Conservation (phyloP, 345 rosid genomes). For the Clausena lansium region DNA sequence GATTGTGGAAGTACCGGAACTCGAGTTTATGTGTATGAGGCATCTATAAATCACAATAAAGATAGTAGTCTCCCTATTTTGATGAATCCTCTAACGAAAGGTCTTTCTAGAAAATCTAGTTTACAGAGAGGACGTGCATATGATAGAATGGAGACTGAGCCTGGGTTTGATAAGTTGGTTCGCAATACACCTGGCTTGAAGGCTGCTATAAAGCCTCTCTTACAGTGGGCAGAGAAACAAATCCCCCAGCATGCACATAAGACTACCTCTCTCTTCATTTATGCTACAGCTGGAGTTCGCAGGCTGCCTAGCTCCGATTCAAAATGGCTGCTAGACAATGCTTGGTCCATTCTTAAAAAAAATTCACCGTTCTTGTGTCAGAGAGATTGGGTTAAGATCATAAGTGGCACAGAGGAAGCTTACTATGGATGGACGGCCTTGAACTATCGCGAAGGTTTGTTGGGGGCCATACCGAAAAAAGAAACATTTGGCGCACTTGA, state of each 20-base stretch:
- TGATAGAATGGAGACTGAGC: slow-evolving; percentile 98
- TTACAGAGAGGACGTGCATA: slow-evolving; percentile 81
- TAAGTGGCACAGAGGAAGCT: slow-evolving; percentile 94
- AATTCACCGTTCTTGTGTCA: slow-evolving; percentile 65
- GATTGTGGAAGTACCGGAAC: slow-evolving; percentile 99
- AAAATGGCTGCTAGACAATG: slow-evolving; percentile 83
- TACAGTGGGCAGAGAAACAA: slow-evolving; percentile 89
- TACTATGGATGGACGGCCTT: slow-evolving; percentile 96
- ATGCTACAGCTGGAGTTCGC: slow-evolving; percentile 96
- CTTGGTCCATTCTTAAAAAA: slow-evolving; percentile 74
- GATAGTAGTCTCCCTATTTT: slow-evolving; percentile 71
- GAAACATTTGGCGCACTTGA: slow-evolving; percentile 95
- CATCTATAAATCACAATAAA: slow-evolving; percentile 54
- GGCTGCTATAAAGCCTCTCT: slow-evolving; percentile 76
- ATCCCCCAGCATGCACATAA: slow-evolving; percentile 79
- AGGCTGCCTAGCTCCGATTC: slow-evolving; percentile 78
- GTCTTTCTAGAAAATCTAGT: slow-evolving; percentile 59
- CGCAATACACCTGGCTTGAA: slow-evolving; percentile 72
- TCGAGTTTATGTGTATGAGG: slow-evolving; percentile 78
- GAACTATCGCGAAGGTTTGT: slow-evolving; percentile 64
- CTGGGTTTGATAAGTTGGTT: slow-evolving; percentile 86
- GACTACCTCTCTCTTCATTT: slow-evolving; percentile 81
- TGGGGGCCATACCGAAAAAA: slow-evolving; percentile 67
- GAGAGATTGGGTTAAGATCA: slow-evolving; percentile 79
- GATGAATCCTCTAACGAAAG: slow-evolving; percentile 66